Evolutionary conservation across 2,329 filamentous ascomycete genomes (phyloP), one percentile per base, ranked within the genome.

Genomic region (Apiospora koreana): DNA sequence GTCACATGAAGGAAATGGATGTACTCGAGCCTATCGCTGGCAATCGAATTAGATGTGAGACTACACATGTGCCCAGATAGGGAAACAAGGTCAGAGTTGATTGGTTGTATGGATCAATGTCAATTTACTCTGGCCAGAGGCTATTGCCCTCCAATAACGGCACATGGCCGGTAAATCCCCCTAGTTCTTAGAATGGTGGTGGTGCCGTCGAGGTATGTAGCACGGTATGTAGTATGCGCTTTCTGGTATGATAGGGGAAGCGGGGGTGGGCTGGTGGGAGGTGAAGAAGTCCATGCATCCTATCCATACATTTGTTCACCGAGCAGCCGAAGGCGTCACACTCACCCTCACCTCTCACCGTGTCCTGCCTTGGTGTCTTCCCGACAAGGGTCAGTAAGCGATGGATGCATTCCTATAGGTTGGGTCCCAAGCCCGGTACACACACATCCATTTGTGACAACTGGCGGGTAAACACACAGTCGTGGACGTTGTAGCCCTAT

Each of bases 341-440:
- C 12, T 25, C 5, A 25, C 28, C 46, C 46, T 7, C n/a, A 25
- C n/a, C 46, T 25, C 23, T 50, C 46, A 62, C 54, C 54, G 18
- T n/a, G 54, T 12, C 23, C 54, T n/a, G n/a, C 9, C 31, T 62
- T n/a, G 21, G 54, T n/a, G 7, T 38, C 31, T 8, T 35, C 16
- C 8, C 54, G 28, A 21, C 54, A 10, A 35, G 54, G 54, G 31
- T 2, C 28, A 62, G 31, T 31, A 62, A 38, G 31, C 31, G 31
- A 62, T 62, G 54, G 54, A 35, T 62, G 54, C 54, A 62, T 62
- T 62, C 54, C 54, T 62, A 62, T 62, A 62, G 54, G 54, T 9
- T 62, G 31, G 54, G 31, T 9, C 18, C 54, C 54, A 31, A 21
- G 31, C 54, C 31, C 4, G 54, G 28, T 31, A 35, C 38, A 41